These are phyloP conservation scores for Russula sp. DNA, from an alignment of 768 basidiomycete genomes.

Conservation along the genomic window DNA sequence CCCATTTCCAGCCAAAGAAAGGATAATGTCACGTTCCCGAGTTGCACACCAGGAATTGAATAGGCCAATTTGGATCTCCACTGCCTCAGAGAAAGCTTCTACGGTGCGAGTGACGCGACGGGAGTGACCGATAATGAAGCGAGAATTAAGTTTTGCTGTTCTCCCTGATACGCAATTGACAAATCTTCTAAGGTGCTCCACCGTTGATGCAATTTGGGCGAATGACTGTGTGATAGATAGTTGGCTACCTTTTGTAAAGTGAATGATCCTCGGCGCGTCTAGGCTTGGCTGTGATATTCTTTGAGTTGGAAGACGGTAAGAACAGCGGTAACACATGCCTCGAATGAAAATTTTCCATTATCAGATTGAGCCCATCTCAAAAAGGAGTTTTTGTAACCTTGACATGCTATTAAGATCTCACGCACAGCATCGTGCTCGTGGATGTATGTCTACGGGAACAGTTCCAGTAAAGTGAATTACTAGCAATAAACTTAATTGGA, in stretches of 20 bases:
- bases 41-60: conserved; percentile 68
- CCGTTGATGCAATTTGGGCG: conserved; percentile 48
- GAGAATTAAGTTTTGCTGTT: conserved; percentile 23
- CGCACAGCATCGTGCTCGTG: conserved; percentile 70
- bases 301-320: background rate
- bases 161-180: conserved; percentile 38
- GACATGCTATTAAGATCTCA: conserved; percentile 67
- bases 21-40: conserved; percentile 59
- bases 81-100: conserved; percentile 78
- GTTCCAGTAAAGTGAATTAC: conserved; percentile 8
- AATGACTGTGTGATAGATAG: conserved; percentile 56
- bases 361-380: conserved; percentile 30
- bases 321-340: conserved; percentile 18
- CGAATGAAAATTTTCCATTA: conserved; percentile 29
- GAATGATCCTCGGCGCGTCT: conserved; percentile 53
- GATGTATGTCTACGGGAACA: conserved; percentile 48
- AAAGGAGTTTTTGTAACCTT: conserved; percentile 61
- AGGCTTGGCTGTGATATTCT: conserved; percentile 35
- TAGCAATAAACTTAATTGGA: conserved; percentile 20
- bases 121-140: conserved; percentile 7
- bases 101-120: conserved; percentile 45
- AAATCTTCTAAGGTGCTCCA: conserved; percentile 60
- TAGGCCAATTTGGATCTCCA: conserved; percentile 48
- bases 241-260: conserved; percentile 61
- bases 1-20: conserved; percentile 44